Evolutionary conservation across 1,139 yeast genomes (phyloP).

Genomic region (Saccharomyces pastorianus): DNA sequence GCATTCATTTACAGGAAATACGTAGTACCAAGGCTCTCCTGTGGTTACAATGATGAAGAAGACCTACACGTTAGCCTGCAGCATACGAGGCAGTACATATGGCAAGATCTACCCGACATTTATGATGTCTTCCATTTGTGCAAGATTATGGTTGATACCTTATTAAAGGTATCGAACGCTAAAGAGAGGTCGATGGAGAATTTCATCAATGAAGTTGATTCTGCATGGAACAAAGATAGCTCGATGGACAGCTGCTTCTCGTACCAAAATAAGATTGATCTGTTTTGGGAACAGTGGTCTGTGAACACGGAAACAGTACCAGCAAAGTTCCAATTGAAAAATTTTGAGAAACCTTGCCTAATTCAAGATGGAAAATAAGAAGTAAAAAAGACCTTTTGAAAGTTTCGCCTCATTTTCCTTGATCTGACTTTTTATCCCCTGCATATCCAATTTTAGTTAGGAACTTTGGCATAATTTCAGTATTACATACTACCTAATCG

Average conservation of each 20-base stretch:
- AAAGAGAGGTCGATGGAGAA: constrained; percentile 12
- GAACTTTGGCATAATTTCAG: background rate
- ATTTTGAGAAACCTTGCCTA: background rate
- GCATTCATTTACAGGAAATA: constrained; percentile 22
- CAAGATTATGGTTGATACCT: constrained; percentile 15
- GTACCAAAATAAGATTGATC: constrained; percentile 2
- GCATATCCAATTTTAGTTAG: background rate
- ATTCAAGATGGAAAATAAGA: background rate
- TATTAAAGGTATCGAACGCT: constrained; percentile 12
- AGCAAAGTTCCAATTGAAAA: background rate
- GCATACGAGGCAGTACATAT: constrained; percentile 7
- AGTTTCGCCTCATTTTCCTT: background rate
- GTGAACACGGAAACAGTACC: background rate
- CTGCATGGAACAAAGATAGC: constrained; percentile 3
- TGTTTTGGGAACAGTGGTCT: background rate
- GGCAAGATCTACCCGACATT: constrained; percentile 15
- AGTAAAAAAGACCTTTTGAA: background rate
- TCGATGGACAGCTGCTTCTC: background rate
- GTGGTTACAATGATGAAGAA: background rate
- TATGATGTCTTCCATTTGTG: constrained; percentile 12
- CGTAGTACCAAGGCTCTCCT: constrained; percentile 10
- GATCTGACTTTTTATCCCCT: background rate
- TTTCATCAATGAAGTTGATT: constrained; percentile 7
- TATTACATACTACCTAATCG: too few relatives aligned
- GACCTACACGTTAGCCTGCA: background rate